A percentile compares a stretch with the other conserved stretches of the same genome.
These are phyloP conservation scores for Neocatenulostroma microsporum DNA, from an alignment of 2,329 filamentous ascomycete genomes.

Conservation along the genomic window DNA sequence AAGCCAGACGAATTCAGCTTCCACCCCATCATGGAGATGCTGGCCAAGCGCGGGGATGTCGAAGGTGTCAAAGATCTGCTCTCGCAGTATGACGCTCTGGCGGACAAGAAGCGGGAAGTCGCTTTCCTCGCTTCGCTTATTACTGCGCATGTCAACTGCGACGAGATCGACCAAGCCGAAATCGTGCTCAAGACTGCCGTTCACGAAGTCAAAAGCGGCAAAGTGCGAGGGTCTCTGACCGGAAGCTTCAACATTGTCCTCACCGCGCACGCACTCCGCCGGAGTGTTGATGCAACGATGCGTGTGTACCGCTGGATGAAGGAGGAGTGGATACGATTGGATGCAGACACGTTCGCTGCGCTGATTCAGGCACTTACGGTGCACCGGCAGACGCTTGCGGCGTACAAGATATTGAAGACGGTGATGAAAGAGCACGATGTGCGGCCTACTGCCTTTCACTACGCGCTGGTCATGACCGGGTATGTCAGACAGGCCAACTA, in stretches of 20 bases:
- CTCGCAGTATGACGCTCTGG: conserved; percentile 49
- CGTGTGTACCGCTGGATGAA: conserved; percentile 51
- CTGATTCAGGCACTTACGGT: conserved; percentile 52
- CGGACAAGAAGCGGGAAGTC: conserved; percentile 44
- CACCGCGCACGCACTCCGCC: conserved; percentile 57
- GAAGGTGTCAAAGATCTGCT: conserved; percentile 60
- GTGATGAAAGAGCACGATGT: conserved; percentile 45
- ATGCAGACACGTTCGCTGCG: conserved; percentile 53
- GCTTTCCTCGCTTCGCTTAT: conserved; percentile 60
- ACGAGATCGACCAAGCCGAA: conserved; percentile 34
- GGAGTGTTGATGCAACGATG: conserved; percentile 49
- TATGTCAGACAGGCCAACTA: conserved; percentile 36
- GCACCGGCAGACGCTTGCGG: conserved; percentile 47
- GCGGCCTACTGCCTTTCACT: conserved; percentile 42
- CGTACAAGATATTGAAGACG: conserved; percentile 45
- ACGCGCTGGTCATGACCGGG: conserved; percentile 47
- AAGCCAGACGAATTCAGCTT: conserved; percentile 59
- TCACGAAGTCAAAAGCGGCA: conserved; percentile 28
- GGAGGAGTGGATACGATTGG: conserved; percentile 41
- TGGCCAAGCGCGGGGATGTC: conserved; percentile 64
- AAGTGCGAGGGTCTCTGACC: conserved; percentile 47
- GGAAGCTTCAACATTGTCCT: conserved; percentile 74
- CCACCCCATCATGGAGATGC: conserved; percentile 65
- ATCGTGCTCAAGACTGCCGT: conserved; percentile 52
- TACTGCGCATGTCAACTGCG: conserved; percentile 50